phyloP scores from a whole-genome alignment of 2,329 filamentous ascomycete genomes.

The Thielaviopsis cerberus region DNA sequence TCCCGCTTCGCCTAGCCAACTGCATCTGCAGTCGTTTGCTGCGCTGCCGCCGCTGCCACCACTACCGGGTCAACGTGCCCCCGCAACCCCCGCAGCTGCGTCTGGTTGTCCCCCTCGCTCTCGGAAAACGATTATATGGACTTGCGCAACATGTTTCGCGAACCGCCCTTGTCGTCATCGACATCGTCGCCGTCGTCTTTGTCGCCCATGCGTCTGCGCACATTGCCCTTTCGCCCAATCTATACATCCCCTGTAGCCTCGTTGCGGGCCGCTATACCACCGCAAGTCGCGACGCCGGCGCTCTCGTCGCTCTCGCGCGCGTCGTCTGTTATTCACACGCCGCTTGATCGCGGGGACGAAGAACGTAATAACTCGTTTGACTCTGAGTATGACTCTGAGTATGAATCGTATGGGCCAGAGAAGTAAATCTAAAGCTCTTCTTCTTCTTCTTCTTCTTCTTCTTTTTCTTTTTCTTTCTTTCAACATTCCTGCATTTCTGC shows the following conservation, averaged over 20 bases:
- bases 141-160: constrained; percentile 10
- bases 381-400: background rate
- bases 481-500: too few species aligned
- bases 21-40: background rate
- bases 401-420: background rate
- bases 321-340: background rate
- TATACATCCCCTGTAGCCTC: too few species aligned
- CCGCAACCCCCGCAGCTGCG: background rate
- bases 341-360: background rate
- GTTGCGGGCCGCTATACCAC: too few species aligned
- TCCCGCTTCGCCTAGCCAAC: too few species aligned
- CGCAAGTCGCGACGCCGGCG: too few species aligned
- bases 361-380: background rate
- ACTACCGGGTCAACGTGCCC: background rate
- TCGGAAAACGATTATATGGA: constrained; percentile 10
- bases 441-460: background rate
- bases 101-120: constrained; percentile 4
- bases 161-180: background rate
- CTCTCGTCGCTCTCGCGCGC: too few species aligned
- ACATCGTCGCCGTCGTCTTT: background rate
- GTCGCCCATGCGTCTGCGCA: too few species aligned
- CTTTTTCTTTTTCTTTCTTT: background rate
- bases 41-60: background rate
- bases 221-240: background rate
- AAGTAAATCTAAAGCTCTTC: background rate